Conservation (phyloP, 805 yeast genomes). For the Kodamaea fukazawae region DNA sequence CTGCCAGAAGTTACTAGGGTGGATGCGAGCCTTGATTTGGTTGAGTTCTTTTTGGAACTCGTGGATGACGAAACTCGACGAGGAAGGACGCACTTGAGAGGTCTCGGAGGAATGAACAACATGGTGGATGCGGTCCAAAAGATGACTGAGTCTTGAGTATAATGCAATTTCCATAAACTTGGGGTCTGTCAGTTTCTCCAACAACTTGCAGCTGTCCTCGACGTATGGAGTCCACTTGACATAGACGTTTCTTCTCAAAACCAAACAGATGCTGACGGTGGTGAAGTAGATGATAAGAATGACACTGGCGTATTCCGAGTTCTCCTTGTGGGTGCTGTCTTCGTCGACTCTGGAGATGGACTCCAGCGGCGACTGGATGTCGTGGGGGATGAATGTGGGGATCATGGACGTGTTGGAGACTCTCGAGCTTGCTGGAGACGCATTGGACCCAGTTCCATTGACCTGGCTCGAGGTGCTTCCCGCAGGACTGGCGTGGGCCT, state of each 20-base stretch:
- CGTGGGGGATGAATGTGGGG: too few relatives aligned
- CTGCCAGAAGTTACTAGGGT: conserved; percentile 36
- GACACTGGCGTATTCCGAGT: conserved; percentile 48
- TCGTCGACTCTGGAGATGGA: conserved; percentile 11
- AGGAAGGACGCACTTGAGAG: conserved; percentile 21
- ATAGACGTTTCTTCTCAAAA: conserved; percentile 60
- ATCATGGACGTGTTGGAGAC: too few relatives aligned
- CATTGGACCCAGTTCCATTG: too few relatives aligned
- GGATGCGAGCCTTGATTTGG: conserved; percentile 37
- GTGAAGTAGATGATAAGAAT: conserved; percentile 59
- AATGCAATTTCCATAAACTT: conserved; percentile 47
- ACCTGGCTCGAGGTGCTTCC: too few relatives aligned
- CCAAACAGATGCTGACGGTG: conserved; percentile 61
- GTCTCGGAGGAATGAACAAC: conserved; percentile 42
- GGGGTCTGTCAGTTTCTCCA: conserved; percentile 37
- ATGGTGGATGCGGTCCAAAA: conserved; percentile 60
- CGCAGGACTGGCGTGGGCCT: too few relatives aligned
- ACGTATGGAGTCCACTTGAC: conserved; percentile 65
- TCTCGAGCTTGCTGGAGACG: too few relatives aligned
- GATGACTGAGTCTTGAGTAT: conserved; percentile 56
- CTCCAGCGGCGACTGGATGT: too few relatives aligned
- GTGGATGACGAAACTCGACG: conserved; percentile 37
- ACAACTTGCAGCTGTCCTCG: conserved; percentile 54
- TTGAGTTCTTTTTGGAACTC: conserved; percentile 52
- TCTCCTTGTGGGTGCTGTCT: conserved; percentile 11